Evolutionary conservation across 352 stramenopile species (phyloP), one percentile per base, ranked within the genome.

Genomic region (Globisporangium paroecandrum): DNA sequence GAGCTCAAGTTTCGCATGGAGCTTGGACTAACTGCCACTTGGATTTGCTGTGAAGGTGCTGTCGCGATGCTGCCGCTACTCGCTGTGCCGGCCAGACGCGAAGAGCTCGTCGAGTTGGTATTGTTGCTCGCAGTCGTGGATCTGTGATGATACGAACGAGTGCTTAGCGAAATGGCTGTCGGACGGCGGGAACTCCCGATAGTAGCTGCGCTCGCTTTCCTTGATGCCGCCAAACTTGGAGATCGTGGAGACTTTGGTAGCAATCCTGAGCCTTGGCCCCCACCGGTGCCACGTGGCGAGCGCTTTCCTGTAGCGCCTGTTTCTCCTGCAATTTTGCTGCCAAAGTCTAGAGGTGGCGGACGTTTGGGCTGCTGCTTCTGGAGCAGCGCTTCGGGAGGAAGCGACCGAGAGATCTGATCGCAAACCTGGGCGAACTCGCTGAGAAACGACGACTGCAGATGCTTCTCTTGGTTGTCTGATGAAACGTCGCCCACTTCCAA

Each of bases 391-490:
- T 72, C 55, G 20, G 43, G 54, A 2, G 73, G 75, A n/a, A 82
- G 55, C 1, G 65, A 72, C 4, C 64, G 70, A 0, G 69, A 57
- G 54, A 85, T 65, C 41, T 70, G 54, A 9, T 80, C 69, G 46
- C 77, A 85, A 0, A 85, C 27, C 1, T 69, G 69, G 4, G 69
- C 61, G 57, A 85, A 80, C 49, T 82, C 66, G 0, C 55, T 47
- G 10, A 78, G 56, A 15, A 85, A 79, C 1, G 34, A 20, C 3
- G 57, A 43, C 41, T 77, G 74, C 20, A 85, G 76, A 24, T 24
- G 18, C 2, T 58, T 67, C 9, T 77, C 65, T 56, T 66, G 66
- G 24, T 75, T 76, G 2, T 69, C 68, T 4, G 59, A 7, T 0
- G 6, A 13, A 5, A 20, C 12, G 22, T 68, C 57, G 22, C 65